Conservation (phyloP, 768 basidiomycete species). For the Serpula lacrymans region DNA sequence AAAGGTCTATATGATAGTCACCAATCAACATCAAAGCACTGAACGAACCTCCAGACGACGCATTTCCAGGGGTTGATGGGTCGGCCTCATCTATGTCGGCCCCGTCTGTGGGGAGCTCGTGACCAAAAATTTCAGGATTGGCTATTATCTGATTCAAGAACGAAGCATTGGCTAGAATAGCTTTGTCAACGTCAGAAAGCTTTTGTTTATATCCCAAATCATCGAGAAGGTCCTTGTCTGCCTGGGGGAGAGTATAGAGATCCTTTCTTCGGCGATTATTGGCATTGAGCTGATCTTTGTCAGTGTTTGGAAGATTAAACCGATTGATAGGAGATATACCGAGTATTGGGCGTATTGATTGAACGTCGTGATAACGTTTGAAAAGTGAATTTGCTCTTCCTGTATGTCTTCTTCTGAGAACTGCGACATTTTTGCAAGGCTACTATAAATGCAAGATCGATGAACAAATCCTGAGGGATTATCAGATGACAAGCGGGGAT, state of each 20-base stretch:
- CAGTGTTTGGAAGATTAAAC: constrained; percentile 43
- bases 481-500: too few species aligned
- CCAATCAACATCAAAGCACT: constrained; percentile 18
- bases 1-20: constrained; percentile 7
- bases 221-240: constrained; percentile 68
- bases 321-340: constrained; percentile 41
- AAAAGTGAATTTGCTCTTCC: constrained; percentile 71
- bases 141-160: constrained; percentile 74
- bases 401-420: constrained; percentile 32
- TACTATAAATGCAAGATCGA: too few species aligned
- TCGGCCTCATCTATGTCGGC: constrained; percentile 23
- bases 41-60: constrained; percentile 16
- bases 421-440: too few species aligned
- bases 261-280: constrained; percentile 76
- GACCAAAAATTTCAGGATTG: constrained; percentile 79
- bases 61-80: not conserved
- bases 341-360: constrained; percentile 73
- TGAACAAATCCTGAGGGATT: too few species aligned
- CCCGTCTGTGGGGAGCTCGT: constrained; percentile 28
- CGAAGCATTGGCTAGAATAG: constrained; percentile 75
- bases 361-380: constrained; percentile 73
- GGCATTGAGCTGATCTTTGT: constrained; percentile 51
- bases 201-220: constrained; percentile 74
- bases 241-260: constrained; percentile 61
- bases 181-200: constrained; percentile 74